phyloP scores from a whole-genome alignment of 768 basidiomycete genomes.

The Rhizopogon vesiculosus region DNA sequence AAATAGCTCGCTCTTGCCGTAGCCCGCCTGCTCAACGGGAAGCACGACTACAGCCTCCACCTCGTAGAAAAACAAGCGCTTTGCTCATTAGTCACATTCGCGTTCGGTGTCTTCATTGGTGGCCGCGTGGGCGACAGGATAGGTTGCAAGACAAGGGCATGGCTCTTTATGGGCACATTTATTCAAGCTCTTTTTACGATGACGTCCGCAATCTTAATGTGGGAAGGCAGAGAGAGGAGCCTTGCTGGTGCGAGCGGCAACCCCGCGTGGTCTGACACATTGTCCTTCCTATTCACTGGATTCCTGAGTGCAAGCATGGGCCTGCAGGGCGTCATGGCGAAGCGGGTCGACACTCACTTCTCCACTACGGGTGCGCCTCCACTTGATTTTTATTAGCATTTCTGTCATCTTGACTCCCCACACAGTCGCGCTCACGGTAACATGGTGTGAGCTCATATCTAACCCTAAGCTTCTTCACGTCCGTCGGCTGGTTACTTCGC shows the following conservation, averaged over 20 bases:
- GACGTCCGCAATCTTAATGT: conserved; percentile 61
- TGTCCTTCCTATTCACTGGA: conserved; percentile 62
- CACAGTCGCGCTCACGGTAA: conserved; percentile 77
- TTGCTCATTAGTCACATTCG: conserved; percentile 65
- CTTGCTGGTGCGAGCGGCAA: conserved; percentile 47
- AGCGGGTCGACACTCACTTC: conserved; percentile 71
- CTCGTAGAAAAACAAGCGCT: conserved; percentile 76
- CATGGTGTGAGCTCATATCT: conserved; percentile 86
- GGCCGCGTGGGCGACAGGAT: conserved; percentile 65
- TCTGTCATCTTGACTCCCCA: conserved; percentile 2
- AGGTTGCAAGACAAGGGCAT: conserved; percentile 60
- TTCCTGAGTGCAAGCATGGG: conserved; percentile 79
- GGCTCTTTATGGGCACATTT: conserved; percentile 66
- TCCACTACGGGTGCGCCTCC: conserved; percentile 62
- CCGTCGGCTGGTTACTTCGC: conserved; percentile 45
- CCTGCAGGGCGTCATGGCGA: conserved; percentile 77
- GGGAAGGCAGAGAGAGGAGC: conserved; percentile 57
- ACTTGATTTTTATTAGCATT: not conserved
- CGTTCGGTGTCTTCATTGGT: conserved; percentile 64
- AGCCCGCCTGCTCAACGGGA: conserved; percentile 61
- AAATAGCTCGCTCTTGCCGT: conserved; percentile 69
- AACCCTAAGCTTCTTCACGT: conserved; percentile 70
- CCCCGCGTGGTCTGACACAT: conserved; percentile 61
- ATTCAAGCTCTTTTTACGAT: conserved; percentile 70
- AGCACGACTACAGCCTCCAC: conserved; percentile 56